A percentile compares a stretch with the other conserved stretches of the same genome.
phyloP scores from a whole-genome alignment of 139 green algal genomes.

The Nannochloris sp. region DNA sequence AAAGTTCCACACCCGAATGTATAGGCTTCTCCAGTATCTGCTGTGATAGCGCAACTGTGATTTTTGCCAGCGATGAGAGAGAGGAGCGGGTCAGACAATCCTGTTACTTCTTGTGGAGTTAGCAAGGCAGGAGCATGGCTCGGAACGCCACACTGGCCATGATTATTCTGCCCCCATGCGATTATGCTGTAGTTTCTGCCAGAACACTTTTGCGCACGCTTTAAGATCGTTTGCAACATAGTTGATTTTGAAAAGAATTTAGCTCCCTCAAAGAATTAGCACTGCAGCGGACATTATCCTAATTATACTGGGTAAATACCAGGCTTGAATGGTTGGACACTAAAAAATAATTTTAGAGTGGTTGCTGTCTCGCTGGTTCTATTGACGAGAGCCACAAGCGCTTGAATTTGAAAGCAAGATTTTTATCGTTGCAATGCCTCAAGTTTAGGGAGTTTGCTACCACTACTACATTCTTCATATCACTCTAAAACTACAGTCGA shows the following conservation, averaged over 20 bases:
- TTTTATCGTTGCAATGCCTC: not conserved
- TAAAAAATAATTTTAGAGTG: not conserved
- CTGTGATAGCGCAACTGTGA: too few relatives aligned
- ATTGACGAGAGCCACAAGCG: too few relatives aligned
- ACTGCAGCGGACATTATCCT: not conserved
- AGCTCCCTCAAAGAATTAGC: not conserved
- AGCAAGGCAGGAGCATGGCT: not conserved
- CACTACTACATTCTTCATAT: not conserved
- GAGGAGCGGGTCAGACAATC: not conserved
- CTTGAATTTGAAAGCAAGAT: too few relatives aligned
- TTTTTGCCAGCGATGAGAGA: not conserved
- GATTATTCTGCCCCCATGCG: not conserved
- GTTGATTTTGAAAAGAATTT: not conserved
- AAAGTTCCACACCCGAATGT: constrained; percentile 52
- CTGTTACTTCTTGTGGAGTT: not conserved
- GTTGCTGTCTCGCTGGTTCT: too few relatives aligned
- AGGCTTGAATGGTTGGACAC: not conserved
- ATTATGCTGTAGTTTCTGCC: not conserved
- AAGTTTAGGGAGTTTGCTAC: not conserved
- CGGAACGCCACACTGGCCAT: not conserved
- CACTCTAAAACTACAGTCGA: not conserved
- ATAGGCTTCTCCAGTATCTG: constrained; percentile 34
- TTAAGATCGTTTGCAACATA: not conserved
- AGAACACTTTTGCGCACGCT: not conserved
- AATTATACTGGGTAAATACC: not conserved